Percentiles rank a stretch among this genome's conserved stretches.
Conservation (phyloP, 2,329 filamentous ascomycete genomes). For the Neofusicoccum kwambonambiense region DNA sequence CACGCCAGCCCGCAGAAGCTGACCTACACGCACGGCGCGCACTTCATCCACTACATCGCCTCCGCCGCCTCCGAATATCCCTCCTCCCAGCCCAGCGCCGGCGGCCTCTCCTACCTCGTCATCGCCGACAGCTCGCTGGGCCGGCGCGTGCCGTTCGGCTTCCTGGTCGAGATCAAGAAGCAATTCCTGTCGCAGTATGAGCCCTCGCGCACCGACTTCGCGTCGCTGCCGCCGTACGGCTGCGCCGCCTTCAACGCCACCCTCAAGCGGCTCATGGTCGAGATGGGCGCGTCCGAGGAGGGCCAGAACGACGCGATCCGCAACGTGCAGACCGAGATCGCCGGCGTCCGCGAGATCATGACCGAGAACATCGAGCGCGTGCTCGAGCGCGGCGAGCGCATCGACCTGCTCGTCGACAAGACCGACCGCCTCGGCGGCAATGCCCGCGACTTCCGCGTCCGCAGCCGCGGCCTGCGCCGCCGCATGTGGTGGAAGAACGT, state of each 20-base stretch:
- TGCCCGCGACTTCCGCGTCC: slow-evolving; percentile 84
- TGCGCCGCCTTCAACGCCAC: slow-evolving; percentile 82
- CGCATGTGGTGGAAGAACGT: slow-evolving; percentile 99
- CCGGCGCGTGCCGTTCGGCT: slow-evolving; percentile 88
- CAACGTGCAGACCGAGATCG: slow-evolving; percentile 85
- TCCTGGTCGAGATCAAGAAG: slow-evolving; percentile 84
- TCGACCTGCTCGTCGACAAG: slow-evolving; percentile 93
- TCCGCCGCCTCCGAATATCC: slow-evolving; percentile 71
- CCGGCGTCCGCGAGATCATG: slow-evolving; percentile 90
- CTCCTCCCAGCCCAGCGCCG: slow-evolving; percentile 57
- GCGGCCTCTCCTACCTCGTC: slow-evolving; percentile 87
- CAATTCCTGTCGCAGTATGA: slow-evolving; percentile 76
- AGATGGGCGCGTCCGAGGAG: slow-evolving; percentile 75
- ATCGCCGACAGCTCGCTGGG: slow-evolving; percentile 79
- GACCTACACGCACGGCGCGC: slow-evolving; percentile 86
- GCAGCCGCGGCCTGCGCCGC: slow-evolving; percentile 81
- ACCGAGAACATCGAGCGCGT: slow-evolving; percentile 91
- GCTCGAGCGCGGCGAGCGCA: slow-evolving; percentile 81
- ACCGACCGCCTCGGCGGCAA: slow-evolving; percentile 87
- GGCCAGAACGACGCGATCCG: slow-evolving; percentile 77
- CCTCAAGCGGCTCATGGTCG: slow-evolving; percentile 74
- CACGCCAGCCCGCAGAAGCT: slow-evolving; percentile 80
- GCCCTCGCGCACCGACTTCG: slow-evolving; percentile 67
- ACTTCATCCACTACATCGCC: slow-evolving; percentile 95
- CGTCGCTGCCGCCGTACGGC: slow-evolving; percentile 81